Conservation (phyloP, 305 asterid genomes). For the Solanum hybrid region DNA sequence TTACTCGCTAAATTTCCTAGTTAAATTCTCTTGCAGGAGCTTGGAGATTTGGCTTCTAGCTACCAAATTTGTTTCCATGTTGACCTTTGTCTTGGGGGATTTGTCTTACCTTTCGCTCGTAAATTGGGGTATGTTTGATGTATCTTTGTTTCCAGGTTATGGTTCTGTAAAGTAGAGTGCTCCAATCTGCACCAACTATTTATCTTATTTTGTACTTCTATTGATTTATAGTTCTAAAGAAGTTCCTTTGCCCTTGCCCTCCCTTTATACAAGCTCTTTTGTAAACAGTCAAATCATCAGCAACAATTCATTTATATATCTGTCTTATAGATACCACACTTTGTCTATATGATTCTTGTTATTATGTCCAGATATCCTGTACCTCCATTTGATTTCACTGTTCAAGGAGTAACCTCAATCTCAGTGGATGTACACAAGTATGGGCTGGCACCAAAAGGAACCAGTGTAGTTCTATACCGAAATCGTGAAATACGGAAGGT, state of each 20-base stretch:
- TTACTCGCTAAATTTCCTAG: conserved; percentile 3
- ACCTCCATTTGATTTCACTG: conserved; percentile 89
- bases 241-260: background rate
- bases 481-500: conserved; percentile 88
- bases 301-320: background rate
- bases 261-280: background rate
- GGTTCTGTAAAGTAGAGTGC: background rate
- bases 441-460: conserved; percentile 99
- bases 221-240: background rate
- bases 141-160: background rate
- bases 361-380: conserved; percentile 63
- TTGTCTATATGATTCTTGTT: background rate
- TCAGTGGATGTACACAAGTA: conserved; percentile 97
- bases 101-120: conserved; percentile 96
- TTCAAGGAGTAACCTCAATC: conserved; percentile 86
- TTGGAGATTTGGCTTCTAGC: conserved; percentile 70
- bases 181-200: background rate
- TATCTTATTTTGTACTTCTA: background rate
- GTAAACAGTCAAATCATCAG: background rate
- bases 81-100: conserved; percentile 98
- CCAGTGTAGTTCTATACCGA: conserved; percentile 84
- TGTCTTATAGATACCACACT: background rate
- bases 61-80: conserved; percentile 79
- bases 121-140: conserved; percentile 69
- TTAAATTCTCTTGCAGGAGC: conserved; percentile 49